phyloP scores from a whole-genome alignment of 2,329 filamentous ascomycete species.

The Ceratocystis colombiana region DNA sequence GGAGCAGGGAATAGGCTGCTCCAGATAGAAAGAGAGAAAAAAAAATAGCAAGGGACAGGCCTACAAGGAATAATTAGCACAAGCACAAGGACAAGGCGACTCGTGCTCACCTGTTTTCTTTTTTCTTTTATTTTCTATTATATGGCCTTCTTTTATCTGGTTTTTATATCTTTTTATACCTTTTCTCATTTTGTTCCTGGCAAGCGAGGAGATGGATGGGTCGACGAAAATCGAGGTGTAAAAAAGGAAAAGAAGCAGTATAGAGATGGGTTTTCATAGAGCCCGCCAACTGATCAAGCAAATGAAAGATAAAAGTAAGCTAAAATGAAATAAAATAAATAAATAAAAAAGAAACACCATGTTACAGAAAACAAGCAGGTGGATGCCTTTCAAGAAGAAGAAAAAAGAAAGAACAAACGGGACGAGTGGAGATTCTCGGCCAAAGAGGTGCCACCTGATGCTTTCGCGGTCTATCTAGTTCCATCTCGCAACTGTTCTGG shows the following conservation, averaged over 20 bases:
- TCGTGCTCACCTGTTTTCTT: too few relatives aligned
- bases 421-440: neutral
- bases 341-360: neutral
- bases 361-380: neutral
- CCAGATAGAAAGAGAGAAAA: neutral
- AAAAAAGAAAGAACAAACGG: neutral
- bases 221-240: neutral
- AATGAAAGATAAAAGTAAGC: neutral
- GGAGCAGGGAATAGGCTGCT: neutral
- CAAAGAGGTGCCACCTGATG: slow-evolving; percentile 4
- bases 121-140: too few relatives aligned
- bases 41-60: neutral
- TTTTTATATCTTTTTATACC: neutral
- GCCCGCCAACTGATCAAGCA: too few relatives aligned
- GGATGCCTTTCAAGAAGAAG: neutral
- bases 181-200: neutral
- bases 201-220: neutral
- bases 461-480: neutral
- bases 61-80: neutral
- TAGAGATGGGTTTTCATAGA: neutral
- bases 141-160: neutral
- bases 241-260: neutral
- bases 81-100: too few relatives aligned
- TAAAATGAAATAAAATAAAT: neutral
- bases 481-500: neutral